Base-by-base conservation (phyloP, 768 basidiomycete genomes). In the Trichaptum fuscoviolaceum region DNA sequence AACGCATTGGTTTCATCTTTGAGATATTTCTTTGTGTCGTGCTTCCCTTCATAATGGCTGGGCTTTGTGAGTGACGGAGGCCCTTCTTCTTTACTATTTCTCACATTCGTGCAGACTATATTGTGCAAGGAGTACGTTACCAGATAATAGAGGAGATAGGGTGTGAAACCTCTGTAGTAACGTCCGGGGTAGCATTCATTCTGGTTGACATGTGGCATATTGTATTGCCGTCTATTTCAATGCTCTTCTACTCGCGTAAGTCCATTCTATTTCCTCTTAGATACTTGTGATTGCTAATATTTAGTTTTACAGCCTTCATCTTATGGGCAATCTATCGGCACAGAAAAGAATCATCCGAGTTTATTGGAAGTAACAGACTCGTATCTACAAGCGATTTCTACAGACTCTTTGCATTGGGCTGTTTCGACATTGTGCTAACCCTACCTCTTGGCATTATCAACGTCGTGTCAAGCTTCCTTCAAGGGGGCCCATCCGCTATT, bases 111-210 rank as follows among this genome's bases (percentile, higher is more conserved):
- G 12, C 59, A 61, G 59, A 25, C 23, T 61, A 61, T 17, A 61
- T 61, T 34, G 59, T 61, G 15, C 59, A 61, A 61, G 59, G 59
- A 17, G 15, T 9, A 25, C 59, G 59, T 2, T 61, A 61, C 59
- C 15, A 61, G 24, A 24, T 61, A 12, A 25, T 61, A 12, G 59
- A 61, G 30, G 59, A 61, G 59, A 12, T 61, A 24, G 59, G 59
- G 24, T 61, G 59, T 18, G 24, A 61, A 25, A 61, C 30, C 10
- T 34, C 59, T 17, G 30, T 61, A 61, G 23, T 34, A 61, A 15
- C 59, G 59, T 61, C 59, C 30, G 59, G 59, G 15, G 42, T 20
- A 20, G 20, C 42, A 20, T 15, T 52, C 12, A 52, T 52, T 20
- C 20, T 52, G 42, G 20, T 52, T 12, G 42, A 52, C 20, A 52